Conservation (phyloP, 352 stramenopile species). For the Hyaloperonospora brassicae region DNA sequence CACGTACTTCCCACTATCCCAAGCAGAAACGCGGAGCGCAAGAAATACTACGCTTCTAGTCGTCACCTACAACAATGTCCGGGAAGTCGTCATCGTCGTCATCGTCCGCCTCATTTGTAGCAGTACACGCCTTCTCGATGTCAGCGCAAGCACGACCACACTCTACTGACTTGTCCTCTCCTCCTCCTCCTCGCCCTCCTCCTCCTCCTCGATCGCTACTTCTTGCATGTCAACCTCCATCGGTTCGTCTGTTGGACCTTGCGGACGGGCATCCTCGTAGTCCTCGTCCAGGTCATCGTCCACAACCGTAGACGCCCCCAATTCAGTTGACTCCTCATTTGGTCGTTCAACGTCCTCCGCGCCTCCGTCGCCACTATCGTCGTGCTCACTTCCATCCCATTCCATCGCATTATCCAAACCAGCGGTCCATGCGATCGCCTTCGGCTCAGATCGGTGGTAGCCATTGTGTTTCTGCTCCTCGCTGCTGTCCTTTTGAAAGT, state of each 20-base stretch:
- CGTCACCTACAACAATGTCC: conserved; percentile 73
- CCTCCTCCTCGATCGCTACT: conserved; percentile 19
- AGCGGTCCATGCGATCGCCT: conserved; percentile 4
- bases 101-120: conserved; percentile 19
- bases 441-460: conserved; percentile 2
- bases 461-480: conserved; percentile 17
- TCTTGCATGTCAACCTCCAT: conserved; percentile 19
- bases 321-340: conserved; percentile 5
- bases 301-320: conserved; percentile 6
- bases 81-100: conserved; percentile 74
- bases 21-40: neutral
- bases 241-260: conserved; percentile 1
- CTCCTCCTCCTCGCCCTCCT: neutral
- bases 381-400: conserved; percentile 30
- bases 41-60: conserved; percentile 15
- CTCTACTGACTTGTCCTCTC: neutral
- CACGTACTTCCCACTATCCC: no score
- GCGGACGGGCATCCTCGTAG: conserved; percentile 33
- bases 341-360: conserved; percentile 10
- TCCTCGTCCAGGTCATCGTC: conserved; percentile 31
- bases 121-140: conserved; percentile 5
- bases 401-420: conserved; percentile 26
- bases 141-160: neutral
- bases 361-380: conserved; percentile 24
- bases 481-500: conserved; percentile 25